phyloP scores from a whole-genome alignment of 495 filamentous ascomycete genomes.

The Penicillium daleae region DNA sequence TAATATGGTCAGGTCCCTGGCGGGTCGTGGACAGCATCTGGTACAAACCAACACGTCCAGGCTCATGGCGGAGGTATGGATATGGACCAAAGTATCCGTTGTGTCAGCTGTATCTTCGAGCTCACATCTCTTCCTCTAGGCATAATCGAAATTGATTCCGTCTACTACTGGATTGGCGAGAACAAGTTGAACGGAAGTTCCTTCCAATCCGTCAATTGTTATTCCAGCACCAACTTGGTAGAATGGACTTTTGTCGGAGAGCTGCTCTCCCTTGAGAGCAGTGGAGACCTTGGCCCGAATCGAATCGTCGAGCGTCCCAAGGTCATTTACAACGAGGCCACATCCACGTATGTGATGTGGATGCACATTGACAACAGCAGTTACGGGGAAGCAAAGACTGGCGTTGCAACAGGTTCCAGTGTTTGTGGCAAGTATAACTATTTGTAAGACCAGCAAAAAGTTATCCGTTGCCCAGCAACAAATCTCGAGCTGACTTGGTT shows the following conservation, averaged over 20 bases:
- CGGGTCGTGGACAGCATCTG: neutral
- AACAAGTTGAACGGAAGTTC: conserved; percentile 62
- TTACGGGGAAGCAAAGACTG: conserved; percentile 67
- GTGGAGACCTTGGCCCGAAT: conserved; percentile 63
- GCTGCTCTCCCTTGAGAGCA: conserved; percentile 51
- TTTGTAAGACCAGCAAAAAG: neutral
- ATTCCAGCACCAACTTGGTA: conserved; percentile 56
- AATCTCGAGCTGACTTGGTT: neutral
- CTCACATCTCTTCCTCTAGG: neutral
- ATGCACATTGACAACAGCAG: conserved; percentile 67
- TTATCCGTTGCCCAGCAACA: neutral
- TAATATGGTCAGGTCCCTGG: neutral
- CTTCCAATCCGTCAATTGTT: conserved; percentile 65
- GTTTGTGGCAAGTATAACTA: conserved; percentile 61
- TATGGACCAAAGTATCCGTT: neutral
- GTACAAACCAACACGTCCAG: conserved; percentile 54
- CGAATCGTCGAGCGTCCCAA: conserved; percentile 69
- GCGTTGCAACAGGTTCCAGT: conserved; percentile 59
- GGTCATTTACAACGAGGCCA: conserved; percentile 61
- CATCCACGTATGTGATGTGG: conserved; percentile 59
- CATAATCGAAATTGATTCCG: conserved; percentile 51
- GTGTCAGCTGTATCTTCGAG: neutral
- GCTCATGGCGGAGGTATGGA: conserved; percentile 56
- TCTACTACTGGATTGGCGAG: conserved; percentile 68
- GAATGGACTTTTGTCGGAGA: conserved; percentile 63